These are phyloP conservation scores for Prosopis cineraria DNA, from an alignment of 306 rosid species.

Conservation along the genomic window DNA sequence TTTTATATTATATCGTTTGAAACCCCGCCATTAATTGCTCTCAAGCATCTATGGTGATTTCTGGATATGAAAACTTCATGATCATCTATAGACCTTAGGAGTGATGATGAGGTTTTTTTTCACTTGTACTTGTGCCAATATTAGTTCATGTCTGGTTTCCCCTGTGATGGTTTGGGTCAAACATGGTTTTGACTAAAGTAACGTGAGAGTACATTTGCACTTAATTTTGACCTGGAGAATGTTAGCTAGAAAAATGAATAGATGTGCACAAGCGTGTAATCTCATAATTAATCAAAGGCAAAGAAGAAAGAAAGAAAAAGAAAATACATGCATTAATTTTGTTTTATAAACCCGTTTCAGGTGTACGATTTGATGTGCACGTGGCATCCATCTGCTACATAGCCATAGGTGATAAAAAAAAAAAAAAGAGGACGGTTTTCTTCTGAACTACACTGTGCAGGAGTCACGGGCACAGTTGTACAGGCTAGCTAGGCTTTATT, in stretches of 20 bases:
- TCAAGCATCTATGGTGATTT: background rate
- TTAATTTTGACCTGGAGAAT: background rate
- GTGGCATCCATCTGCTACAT: no score
- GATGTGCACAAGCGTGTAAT: background rate
- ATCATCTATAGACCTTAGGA: background rate
- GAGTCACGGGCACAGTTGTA: background rate
- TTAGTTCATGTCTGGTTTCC: background rate
- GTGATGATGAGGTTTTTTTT: background rate
- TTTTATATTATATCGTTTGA: background rate
- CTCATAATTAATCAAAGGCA: background rate
- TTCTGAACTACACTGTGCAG: background rate
- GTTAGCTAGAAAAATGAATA: background rate
- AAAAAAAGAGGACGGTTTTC: no score
- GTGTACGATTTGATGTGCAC: background rate
- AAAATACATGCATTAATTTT: background rate
- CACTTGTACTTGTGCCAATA: background rate
- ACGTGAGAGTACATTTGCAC: background rate
- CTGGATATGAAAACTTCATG: background rate
- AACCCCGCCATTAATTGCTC: constrained; percentile 3
- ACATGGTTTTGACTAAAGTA: background rate
- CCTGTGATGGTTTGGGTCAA: background rate
- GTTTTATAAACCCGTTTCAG: background rate
- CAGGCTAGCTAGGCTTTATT: background rate
- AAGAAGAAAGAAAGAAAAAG: background rate
- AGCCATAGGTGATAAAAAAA: no score